Base-by-base conservation (phyloP, 768 basidiomycete species). In the Cantharellus anzutake region DNA sequence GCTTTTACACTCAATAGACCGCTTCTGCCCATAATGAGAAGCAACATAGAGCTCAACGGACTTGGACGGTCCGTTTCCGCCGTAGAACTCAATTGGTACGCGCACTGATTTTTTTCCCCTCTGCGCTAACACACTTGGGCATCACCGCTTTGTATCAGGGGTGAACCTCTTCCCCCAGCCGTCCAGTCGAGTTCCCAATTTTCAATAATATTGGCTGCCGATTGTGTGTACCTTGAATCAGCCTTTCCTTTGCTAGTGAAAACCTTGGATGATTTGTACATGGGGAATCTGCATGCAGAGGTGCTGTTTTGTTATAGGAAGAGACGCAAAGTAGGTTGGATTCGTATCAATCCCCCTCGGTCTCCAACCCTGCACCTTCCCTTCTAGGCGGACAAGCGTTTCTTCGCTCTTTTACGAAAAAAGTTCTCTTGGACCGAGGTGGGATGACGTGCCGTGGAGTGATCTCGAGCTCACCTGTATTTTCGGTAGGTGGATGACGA, bases 211-310 rank as follows among this genome's bases (percentile, higher is more conserved):
- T 77, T 97, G 3, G 89, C 87, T 2, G 92, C 92, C 0, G 92
- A 97, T 67, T 97, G 92, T 65, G 91, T 97, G 4, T 97, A 97
- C 72, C 91, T 89, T 64, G 92, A 96, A 70, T 88, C 90, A 7
- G 82, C 88, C 0, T 97, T 96, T 66, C 84, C 90, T 4, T 76
- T 92, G 7, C 78, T 97, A 0, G 85, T 92, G 2, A 70, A 82
- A 63, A 93, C 91, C 0, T 74, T 97, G 40, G 75, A 72, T 41
- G 78, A 83, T 51, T 77, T 94, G 0, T 64, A 77, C 1, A 68
- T 67, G 4, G 55, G 68, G 40, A 67, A 64, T 5, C 62, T 66
- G 37, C 73, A 75, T 29, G 68, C 83, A 16, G 83, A 89, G 60
- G 77, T 93, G 44, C 69, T 94, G 41, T 91, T 97, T 71, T 92